Conservation (phyloP, 805 yeast species). For the Candida saitoana region DNA sequence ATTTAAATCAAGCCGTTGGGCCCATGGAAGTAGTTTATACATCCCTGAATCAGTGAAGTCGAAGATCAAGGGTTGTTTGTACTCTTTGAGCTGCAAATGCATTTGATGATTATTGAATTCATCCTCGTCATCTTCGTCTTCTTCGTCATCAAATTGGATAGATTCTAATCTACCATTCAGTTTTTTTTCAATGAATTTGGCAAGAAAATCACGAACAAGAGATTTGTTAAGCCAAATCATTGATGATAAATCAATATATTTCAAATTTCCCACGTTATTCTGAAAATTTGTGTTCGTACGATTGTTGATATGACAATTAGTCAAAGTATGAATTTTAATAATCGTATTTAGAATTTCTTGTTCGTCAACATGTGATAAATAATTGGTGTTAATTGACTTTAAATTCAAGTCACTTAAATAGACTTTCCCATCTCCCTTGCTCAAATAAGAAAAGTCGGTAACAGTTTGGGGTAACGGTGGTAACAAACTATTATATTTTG, state of each 20-base stretch:
- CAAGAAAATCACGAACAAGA: conserved; percentile 32
- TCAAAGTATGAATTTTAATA: conserved; percentile 22
- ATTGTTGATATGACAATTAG: conserved; percentile 5
- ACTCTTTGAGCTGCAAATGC: conserved; percentile 5
- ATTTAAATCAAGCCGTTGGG: conserved; percentile 25
- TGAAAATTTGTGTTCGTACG: conserved; percentile 1
- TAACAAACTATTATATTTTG: conserved; percentile 35
- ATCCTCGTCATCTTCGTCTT: conserved; percentile 10
- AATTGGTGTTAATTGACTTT: conserved; percentile 32
- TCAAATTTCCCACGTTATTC: conserved; percentile 20
- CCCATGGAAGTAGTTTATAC: conserved; percentile 41
- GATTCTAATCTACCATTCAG: conserved; percentile 1
- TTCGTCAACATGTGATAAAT: conserved; percentile 29
- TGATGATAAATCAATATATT: conserved; percentile 38
- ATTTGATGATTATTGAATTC: conserved; percentile 5
- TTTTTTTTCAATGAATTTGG: conserved; percentile 16
- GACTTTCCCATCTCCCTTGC: conserved; percentile 27
- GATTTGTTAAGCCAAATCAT: conserved; percentile 47
- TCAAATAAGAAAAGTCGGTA: conserved; percentile 26
- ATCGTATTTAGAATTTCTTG: conserved; percentile 26
- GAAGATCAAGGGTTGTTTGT: conserved; percentile 20
- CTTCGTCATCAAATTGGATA: conserved; percentile 7
- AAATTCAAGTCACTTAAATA: conserved; percentile 40
- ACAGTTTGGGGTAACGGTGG: conserved; percentile 32
- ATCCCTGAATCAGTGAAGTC: conserved; percentile 45